These are phyloP conservation scores for Phialocephala subalpina DNA, from an alignment of 2,329 filamentous ascomycete species.

Conservation along the genomic window DNA sequence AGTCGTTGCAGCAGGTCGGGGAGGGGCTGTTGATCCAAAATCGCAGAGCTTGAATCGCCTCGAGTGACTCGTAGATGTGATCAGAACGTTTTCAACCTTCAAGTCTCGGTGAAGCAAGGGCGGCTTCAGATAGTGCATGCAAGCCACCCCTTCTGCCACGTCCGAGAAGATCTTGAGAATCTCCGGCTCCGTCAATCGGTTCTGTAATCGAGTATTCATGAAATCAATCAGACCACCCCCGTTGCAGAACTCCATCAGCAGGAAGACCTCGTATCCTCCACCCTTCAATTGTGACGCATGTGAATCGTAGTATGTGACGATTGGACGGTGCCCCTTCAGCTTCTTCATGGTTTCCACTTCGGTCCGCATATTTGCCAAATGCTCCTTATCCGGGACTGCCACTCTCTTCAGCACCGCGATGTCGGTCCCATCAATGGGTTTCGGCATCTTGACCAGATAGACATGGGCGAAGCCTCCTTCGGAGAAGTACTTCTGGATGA, in stretches of 20 bases:
- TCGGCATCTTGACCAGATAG: slow-evolving; percentile 89
- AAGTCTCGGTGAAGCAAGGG: slow-evolving; percentile 91
- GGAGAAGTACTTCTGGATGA: slow-evolving; percentile 96
- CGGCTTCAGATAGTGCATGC: slow-evolving; percentile 98
- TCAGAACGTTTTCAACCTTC: slow-evolving; percentile 98
- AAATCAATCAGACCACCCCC: slow-evolving; percentile 98
- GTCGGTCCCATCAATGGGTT: slow-evolving; percentile 51
- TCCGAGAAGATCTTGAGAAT: slow-evolving; percentile 97
- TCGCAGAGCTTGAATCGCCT: slow-evolving; percentile 95
- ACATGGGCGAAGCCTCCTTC: slow-evolving; percentile 99
- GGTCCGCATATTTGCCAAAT: slow-evolving; percentile 93
- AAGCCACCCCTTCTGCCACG: slow-evolving; percentile 93
- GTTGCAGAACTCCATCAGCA: slow-evolving; percentile 97
- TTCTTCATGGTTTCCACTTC: slow-evolving; percentile 99
- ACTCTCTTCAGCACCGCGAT: slow-evolving; percentile 70
- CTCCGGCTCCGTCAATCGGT: slow-evolving; percentile 95
- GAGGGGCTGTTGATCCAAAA: slow-evolving; percentile 90
- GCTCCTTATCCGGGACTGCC: slow-evolving; percentile 94
- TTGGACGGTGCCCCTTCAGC: slow-evolving; percentile 93
- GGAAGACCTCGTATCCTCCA: slow-evolving; percentile 95
- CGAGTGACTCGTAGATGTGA: slow-evolving; percentile 66
- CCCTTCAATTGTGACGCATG: slow-evolving; percentile 93
- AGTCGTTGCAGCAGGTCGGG: slow-evolving; percentile 83
- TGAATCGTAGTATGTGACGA: slow-evolving; percentile 98
- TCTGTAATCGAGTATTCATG: slow-evolving; percentile 98